A percentile compares a stretch with the other conserved stretches of the same genome.
Evolutionary conservation across 2,329 filamentous ascomycete genomes (phyloP).

Genomic region (Sporothrix phasma): DNA sequence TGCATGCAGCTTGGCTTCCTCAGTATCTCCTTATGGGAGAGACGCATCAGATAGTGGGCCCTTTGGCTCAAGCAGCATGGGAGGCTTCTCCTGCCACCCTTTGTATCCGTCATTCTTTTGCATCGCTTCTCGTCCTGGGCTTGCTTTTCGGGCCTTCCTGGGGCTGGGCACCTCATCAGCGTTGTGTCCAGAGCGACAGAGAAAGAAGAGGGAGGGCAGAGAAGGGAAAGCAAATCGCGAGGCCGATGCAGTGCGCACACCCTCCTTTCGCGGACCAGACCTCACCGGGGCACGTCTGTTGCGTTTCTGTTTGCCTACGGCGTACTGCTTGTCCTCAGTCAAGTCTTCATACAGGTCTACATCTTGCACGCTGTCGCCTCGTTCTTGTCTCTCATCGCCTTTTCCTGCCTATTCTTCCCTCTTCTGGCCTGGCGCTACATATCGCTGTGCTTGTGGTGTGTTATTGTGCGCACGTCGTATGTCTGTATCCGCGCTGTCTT

Average conservation of each 20-base stretch:
- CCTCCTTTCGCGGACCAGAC: too few species aligned
- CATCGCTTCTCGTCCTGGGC: neutral
- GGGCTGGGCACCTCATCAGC: neutral
- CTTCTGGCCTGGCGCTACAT: neutral
- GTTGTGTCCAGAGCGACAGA: neutral
- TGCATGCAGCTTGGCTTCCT: neutral
- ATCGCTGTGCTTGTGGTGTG: neutral
- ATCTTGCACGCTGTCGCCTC: too few species aligned
- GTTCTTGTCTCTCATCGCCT: neutral
- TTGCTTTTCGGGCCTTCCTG: too few species aligned
- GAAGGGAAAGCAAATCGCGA: neutral
- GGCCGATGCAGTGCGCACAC: neutral
- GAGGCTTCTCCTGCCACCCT: too few species aligned
- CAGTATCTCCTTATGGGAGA: too few species aligned
- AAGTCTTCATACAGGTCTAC: too few species aligned
- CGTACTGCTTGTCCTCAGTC: neutral
- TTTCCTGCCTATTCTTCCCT: neutral
- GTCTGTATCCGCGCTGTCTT: neutral
- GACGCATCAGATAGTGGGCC: too few species aligned
- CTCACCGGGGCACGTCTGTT: too few species aligned
- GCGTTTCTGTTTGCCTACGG: too few species aligned
- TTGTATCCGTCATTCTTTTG: neutral
- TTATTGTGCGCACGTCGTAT: neutral
- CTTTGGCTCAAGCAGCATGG: too few species aligned
- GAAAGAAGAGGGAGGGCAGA: neutral